phyloP scores from a whole-genome alignment of 139 green algal species.

The Deuterostichococcus epilithicus region DNA sequence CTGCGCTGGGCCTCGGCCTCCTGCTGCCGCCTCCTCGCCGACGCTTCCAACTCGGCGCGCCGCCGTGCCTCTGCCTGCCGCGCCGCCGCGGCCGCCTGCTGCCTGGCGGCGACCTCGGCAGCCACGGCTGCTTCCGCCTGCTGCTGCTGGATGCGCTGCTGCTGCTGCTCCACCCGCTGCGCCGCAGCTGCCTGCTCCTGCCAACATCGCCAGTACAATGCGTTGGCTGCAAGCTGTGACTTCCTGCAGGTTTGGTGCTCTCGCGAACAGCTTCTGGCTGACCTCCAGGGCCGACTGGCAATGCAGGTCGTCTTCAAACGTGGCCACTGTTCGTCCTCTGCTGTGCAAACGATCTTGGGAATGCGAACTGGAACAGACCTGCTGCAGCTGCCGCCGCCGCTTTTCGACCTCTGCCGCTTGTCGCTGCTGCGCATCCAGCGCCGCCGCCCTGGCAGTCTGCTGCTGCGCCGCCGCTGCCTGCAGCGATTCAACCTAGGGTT shows the following conservation, averaged over 20 bases:
- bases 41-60: neutral
- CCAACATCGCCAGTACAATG: neutral
- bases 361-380: too few species aligned
- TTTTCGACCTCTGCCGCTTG: neutral
- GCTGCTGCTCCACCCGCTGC: neutral
- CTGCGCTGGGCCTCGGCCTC: neutral
- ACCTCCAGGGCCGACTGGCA: too few species aligned
- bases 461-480: constrained; percentile 8
- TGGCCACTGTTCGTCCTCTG: too few species aligned
- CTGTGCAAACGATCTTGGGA: too few species aligned
- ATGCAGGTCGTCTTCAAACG: too few species aligned
- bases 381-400: neutral
- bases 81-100: neutral
- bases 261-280: too few species aligned
- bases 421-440: neutral
- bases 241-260: neutral
- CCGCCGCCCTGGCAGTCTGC: constrained; percentile 3
- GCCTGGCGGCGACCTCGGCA: neutral
- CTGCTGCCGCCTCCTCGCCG: neutral
- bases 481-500: neutral
- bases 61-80: neutral
- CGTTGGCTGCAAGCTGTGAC: neutral
- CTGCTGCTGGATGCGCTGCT: neutral
- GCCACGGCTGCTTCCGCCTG: neutral
- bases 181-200: neutral